Conservation (phyloP, 2,329 filamentous ascomycete species). For the Cordyceps pruinosa region DNA sequence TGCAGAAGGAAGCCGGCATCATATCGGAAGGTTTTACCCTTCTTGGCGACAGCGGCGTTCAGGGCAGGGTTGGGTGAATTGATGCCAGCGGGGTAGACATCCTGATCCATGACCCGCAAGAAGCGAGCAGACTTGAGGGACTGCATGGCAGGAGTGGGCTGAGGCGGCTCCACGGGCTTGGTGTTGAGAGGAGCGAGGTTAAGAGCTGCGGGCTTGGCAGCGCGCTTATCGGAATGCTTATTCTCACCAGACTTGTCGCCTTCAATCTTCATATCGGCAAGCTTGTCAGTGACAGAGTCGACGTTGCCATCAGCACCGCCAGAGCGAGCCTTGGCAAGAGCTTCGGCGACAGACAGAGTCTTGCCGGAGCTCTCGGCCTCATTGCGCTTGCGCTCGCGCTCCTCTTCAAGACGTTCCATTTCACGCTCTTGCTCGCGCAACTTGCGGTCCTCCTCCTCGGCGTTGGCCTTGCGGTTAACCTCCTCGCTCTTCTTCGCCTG, state of each 20-base stretch:
- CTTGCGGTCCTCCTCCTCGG: slow-evolving; percentile 55
- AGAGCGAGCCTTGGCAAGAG: slow-evolving; percentile 34
- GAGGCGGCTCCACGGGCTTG: slow-evolving; percentile 80
- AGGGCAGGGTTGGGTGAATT: slow-evolving; percentile 86
- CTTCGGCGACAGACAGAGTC: slow-evolving; percentile 44
- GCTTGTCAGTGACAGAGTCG: slow-evolving; percentile 39
- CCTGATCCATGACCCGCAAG: slow-evolving; percentile 68
- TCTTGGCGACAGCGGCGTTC: slow-evolving; percentile 72
- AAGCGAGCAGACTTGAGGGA: slow-evolving; percentile 88
- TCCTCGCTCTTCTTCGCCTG: slow-evolving; percentile 46
- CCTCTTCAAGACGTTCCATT: slow-evolving; percentile 67
- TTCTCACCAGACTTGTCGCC: slow-evolving; percentile 42
- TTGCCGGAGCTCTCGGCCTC: slow-evolving; percentile 44
- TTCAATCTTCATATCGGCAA: slow-evolving; percentile 44
- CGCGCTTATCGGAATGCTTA: slow-evolving; percentile 52
- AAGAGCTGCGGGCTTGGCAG: slow-evolving; percentile 73
- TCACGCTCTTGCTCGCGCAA: slow-evolving; percentile 66
- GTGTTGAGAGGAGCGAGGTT: slow-evolving; percentile 78
- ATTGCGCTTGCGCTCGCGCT: slow-evolving; percentile 52
- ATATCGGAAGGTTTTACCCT: slow-evolving; percentile 83
- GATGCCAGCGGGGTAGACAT: slow-evolving; percentile 77
- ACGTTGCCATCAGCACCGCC: slow-evolving; percentile 35
- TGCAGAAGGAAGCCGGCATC: slow-evolving; percentile 92
- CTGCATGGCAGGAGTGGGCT: slow-evolving; percentile 90
- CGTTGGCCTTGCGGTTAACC: slow-evolving; percentile 34